These are phyloP conservation scores for Colletotrichum acutatum DNA, from an alignment of 2,329 filamentous ascomycete species.

Conservation along the genomic window DNA sequence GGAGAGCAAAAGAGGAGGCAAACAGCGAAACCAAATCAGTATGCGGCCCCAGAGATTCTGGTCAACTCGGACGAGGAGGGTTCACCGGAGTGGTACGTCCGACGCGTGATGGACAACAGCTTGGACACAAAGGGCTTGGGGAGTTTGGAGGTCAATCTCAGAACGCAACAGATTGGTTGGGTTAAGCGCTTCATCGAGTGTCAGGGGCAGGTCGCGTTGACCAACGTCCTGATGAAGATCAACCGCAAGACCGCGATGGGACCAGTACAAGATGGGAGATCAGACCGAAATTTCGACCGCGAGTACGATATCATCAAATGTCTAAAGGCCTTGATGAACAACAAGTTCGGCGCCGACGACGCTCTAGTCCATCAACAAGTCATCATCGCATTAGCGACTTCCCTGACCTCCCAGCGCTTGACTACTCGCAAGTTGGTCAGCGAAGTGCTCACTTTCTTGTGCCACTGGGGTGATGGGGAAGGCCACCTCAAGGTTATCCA, in stretches of 20 bases:
- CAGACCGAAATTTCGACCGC: slow-evolving; percentile 84
- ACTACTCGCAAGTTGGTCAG: slow-evolving; percentile 95
- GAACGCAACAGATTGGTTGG: slow-evolving; percentile 98
- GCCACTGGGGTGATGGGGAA: slow-evolving; percentile 89
- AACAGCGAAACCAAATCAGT: slow-evolving; percentile 75
- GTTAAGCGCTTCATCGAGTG: slow-evolving; percentile 97
- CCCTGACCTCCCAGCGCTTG: slow-evolving; percentile 86
- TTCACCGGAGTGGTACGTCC: slow-evolving; percentile 97
- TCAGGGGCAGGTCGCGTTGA: slow-evolving; percentile 95
- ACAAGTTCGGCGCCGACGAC: slow-evolving; percentile 98
- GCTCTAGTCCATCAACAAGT: slow-evolving; percentile 91
- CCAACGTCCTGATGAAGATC: slow-evolving; percentile 92
- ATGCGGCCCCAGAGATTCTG: slow-evolving; percentile 75
- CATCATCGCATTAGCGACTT: slow-evolving; percentile 86
- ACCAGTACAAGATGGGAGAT: slow-evolving; percentile 66
- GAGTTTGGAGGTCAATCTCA: slow-evolving; percentile 91
- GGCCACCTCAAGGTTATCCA: slow-evolving; percentile 95
- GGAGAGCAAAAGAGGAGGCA: slow-evolving; percentile 90
- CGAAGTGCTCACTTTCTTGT: slow-evolving; percentile 95
- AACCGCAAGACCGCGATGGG: slow-evolving; percentile 86
- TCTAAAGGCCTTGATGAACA: slow-evolving; percentile 97
- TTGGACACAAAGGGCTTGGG: slow-evolving; percentile 92
- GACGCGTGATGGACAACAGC: slow-evolving; percentile 94
- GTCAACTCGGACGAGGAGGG: slow-evolving; percentile 92
- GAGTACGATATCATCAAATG: slow-evolving; percentile 99